Percentiles rank a stretch among this genome's conserved stretches.
Conservation (phyloP, 805 yeast genomes). For the Ogataea angusta region DNA sequence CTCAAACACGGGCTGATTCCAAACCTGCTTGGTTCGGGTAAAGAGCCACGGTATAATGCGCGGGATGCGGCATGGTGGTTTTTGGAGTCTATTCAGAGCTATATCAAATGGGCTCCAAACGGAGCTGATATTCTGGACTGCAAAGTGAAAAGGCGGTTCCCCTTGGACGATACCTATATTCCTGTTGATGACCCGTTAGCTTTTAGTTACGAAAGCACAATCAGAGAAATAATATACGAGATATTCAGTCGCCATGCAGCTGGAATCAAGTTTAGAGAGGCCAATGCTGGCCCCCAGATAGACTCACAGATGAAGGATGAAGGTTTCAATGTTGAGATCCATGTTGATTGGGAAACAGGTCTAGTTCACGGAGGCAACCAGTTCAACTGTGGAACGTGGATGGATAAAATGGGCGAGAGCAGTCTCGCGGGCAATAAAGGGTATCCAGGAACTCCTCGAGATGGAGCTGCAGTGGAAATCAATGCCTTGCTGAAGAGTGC, state of each 20-base stretch:
- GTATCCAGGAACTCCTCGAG: constrained; percentile 96
- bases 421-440: constrained; percentile 79
- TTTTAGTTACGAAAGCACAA: constrained; percentile 63
- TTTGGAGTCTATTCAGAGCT: constrained; percentile 84
- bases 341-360: constrained; percentile 88
- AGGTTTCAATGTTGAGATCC: constrained; percentile 81
- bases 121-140: constrained; percentile 68
- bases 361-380: constrained; percentile 88
- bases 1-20: constrained; percentile 95
- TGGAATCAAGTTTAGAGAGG: constrained; percentile 87
- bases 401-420: constrained; percentile 99
- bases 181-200: constrained; percentile 69
- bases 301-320: constrained; percentile 91
- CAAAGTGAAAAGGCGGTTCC: constrained; percentile 71
- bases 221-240: constrained; percentile 79
- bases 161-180: constrained; percentile 79
- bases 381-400: constrained; percentile 97
- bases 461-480: constrained; percentile 94
- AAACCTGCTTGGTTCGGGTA: constrained; percentile 85
- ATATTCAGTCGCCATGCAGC: constrained; percentile 82
- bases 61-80: constrained; percentile 98
- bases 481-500: constrained; percentile 84
- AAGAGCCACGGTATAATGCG: constrained; percentile 92
- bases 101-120: constrained; percentile 60
- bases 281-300: constrained; percentile 85